Conservation (phyloP, 805 yeast species). For the Starmera amethionina region DNA sequence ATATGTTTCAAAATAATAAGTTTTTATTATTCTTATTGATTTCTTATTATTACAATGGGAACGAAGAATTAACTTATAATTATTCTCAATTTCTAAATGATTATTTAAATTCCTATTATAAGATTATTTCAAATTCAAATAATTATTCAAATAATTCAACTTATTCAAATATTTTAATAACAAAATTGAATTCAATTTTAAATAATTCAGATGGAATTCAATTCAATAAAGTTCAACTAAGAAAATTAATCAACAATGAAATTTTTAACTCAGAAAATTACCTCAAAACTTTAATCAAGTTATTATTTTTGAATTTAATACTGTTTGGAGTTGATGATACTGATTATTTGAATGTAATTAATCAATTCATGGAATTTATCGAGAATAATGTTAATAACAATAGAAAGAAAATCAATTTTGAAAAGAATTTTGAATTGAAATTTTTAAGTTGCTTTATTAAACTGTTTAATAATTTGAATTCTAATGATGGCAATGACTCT, state of each 20-base stretch:
- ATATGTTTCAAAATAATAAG: slow-evolving; percentile 11
- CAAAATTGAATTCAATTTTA: not conserved
- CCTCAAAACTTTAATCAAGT: slow-evolving; percentile 11
- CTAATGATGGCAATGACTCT: not conserved
- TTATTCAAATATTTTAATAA: slow-evolving; percentile 9
- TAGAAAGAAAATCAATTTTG: slow-evolving; percentile 17
- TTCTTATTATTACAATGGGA: slow-evolving; percentile 5
- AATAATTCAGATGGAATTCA: not conserved
- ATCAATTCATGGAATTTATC: slow-evolving; percentile 11
- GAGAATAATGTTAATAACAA: slow-evolving; percentile 13
- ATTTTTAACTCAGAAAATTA: slow-evolving; percentile 16
- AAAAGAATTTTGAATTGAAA: slow-evolving; percentile 10
- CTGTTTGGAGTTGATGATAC: slow-evolving; percentile 10
- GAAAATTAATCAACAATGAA: slow-evolving; percentile 11
- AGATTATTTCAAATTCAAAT: slow-evolving; percentile 13
- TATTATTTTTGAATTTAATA: slow-evolving; percentile 11
- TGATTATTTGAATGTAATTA: slow-evolving; percentile 3
- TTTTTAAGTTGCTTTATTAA: slow-evolving; percentile 10
- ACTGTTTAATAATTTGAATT: slow-evolving; percentile 2
- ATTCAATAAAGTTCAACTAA: slow-evolving; percentile 14
- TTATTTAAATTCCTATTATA: slow-evolving; percentile 16
- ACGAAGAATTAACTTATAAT: not conserved
- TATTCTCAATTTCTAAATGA: slow-evolving; percentile 8
- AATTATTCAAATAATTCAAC: slow-evolving; percentile 14
- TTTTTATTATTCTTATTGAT: slow-evolving; percentile 9